Evolutionary conservation across 1,284 basidiomycete genomes (phyloP).

Genomic region (Cryptococcus amylolentus): DNA sequence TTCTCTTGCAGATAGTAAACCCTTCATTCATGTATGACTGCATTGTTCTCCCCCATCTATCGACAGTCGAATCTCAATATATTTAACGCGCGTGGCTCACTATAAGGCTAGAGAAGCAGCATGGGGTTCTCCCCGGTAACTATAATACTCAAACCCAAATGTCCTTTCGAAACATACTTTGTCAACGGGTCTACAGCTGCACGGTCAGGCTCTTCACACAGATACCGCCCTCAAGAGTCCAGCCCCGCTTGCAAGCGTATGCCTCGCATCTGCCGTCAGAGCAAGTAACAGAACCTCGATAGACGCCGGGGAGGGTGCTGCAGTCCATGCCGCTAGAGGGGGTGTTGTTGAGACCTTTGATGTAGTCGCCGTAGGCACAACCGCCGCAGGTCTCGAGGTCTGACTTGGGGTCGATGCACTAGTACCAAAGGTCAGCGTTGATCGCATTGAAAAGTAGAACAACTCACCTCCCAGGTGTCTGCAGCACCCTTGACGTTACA

Average conservation of each 20-base stretch:
- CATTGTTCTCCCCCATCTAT: too few relatives aligned
- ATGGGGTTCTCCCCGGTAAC: too few relatives aligned
- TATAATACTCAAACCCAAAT: too few relatives aligned
- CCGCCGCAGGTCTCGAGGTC: slow-evolving; percentile 12
- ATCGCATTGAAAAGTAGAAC: not conserved
- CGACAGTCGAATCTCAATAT: too few relatives aligned
- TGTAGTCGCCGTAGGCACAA: not conserved
- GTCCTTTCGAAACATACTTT: too few relatives aligned
- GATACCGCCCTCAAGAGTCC: slow-evolving; percentile 5
- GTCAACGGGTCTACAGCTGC: not conserved
- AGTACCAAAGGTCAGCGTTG: not conserved
- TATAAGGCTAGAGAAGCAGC: too few relatives aligned
- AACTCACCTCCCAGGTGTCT: slow-evolving; percentile 14
- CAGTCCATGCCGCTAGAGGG: slow-evolving; percentile 12
- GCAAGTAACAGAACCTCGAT: slow-evolving; percentile 12
- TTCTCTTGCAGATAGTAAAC: too few relatives aligned
- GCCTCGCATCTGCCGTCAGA: slow-evolving; percentile 7
- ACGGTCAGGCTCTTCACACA: slow-evolving; percentile 2
- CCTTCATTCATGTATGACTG: too few relatives aligned
- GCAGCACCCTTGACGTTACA: slow-evolving; percentile 9
- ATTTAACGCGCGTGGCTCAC: too few relatives aligned
- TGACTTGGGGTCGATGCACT: not conserved
- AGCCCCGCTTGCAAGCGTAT: slow-evolving; percentile 14
- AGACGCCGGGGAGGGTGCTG: slow-evolving; percentile 10
- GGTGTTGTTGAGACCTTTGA: slow-evolving; percentile 2